Conservation (phyloP, 768 basidiomycete genomes). For the Tephrocybe sp. region DNA sequence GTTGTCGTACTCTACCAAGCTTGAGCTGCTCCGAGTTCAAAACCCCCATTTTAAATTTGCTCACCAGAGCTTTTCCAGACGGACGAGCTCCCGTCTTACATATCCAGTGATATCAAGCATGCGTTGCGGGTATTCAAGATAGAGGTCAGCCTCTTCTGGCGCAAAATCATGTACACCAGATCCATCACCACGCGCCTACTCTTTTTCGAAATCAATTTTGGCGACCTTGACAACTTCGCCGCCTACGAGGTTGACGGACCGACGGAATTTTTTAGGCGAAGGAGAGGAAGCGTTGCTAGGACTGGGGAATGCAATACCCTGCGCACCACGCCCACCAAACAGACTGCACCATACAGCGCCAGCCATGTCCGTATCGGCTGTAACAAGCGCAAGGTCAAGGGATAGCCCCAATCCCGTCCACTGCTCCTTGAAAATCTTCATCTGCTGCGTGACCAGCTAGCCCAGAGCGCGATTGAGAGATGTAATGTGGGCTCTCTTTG, state of each 20-base stretch:
- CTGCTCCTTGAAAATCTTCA: constrained; percentile 91
- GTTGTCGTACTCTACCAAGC: constrained; percentile 32
- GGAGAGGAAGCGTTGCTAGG: constrained; percentile 1
- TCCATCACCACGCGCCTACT: constrained; percentile 61
- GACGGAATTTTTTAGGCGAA: constrained; percentile 39
- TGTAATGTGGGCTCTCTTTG: constrained; percentile 23
- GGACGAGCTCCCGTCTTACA: constrained; percentile 64
- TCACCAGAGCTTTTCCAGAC: constrained; percentile 57
- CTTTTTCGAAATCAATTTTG: constrained; percentile 54
- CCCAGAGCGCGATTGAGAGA: constrained; percentile 58
- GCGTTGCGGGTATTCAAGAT: constrained; percentile 70
- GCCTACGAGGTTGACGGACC: constrained; percentile 69
- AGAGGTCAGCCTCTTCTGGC: constrained; percentile 57
- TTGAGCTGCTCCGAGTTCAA: constrained; percentile 34
- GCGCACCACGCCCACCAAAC: constrained; percentile 79
- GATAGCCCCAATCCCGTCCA: constrained; percentile 81
- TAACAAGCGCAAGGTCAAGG: constrained; percentile 74
- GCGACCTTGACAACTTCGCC: constrained; percentile 59
- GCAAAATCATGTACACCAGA: constrained; percentile 73
- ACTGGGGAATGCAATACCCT: constrained; percentile 53
- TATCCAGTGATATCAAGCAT: constrained; percentile 72
- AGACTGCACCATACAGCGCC: constrained; percentile 90
- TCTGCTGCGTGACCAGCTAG: constrained; percentile 75
- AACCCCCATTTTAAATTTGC: constrained; percentile 36
- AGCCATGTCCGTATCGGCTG: constrained; percentile 80